A percentile compares a stretch with the other conserved stretches of the same genome.
Evolutionary conservation across 169 alveolate genomes (phyloP).

Genomic region (Blepharisma undulans): DNA sequence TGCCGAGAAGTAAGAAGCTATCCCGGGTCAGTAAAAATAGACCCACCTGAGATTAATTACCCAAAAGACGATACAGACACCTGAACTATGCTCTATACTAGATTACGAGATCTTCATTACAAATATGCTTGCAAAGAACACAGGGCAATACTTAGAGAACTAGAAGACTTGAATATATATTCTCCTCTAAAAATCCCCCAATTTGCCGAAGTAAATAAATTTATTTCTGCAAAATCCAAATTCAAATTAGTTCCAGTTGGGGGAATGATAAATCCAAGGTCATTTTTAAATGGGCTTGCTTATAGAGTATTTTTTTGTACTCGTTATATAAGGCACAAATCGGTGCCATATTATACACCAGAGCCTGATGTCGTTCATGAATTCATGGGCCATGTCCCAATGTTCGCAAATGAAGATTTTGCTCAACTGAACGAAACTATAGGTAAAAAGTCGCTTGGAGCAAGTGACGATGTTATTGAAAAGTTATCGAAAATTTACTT

Average conservation of each 20-base stretch:
- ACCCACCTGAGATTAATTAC: neutral
- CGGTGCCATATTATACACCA: constrained; percentile 71
- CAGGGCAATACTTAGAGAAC: neutral
- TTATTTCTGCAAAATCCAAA: neutral
- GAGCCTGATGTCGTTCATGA: constrained; percentile 85
- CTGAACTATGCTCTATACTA: neutral
- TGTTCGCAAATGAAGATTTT: neutral
- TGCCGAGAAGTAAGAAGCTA: neutral
- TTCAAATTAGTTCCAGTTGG: constrained; percentile 11
- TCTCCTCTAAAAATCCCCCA: neutral
- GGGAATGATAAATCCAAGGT: constrained; percentile 71
- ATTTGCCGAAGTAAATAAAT: neutral
- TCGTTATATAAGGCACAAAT: constrained; percentile 72
- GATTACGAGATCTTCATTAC: neutral
- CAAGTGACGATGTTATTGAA: constrained; percentile 8
- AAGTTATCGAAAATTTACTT: neutral
- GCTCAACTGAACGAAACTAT: neutral
- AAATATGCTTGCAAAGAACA: neutral
- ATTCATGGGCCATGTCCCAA: constrained; percentile 43
- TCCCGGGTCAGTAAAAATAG: neutral
- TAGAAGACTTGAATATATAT: neutral
- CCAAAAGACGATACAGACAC: neutral
- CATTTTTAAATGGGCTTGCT: constrained; percentile 73
- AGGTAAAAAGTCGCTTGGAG: constrained; percentile 5
- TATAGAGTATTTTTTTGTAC: constrained; percentile 71